Percentiles rank a stretch among this genome's conserved stretches.
These are phyloP conservation scores for Ormosia semicastrata DNA, from an alignment of 306 rosid species.

Conservation along the genomic window DNA sequence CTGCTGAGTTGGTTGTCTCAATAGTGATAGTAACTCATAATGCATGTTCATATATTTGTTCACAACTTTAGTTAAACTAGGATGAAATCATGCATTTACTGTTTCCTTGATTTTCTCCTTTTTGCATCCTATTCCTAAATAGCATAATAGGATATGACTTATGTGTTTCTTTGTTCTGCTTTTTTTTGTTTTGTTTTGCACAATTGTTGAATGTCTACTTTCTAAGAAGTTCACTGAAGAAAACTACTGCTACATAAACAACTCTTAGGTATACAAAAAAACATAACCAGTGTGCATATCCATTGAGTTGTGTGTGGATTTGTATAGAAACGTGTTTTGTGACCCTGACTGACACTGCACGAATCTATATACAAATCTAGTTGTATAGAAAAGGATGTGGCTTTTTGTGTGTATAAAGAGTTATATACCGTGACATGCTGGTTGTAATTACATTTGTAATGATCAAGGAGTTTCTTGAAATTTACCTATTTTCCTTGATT, in stretches of 20 bases:
- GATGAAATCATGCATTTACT: too few relatives aligned
- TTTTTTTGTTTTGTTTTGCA: too few relatives aligned
- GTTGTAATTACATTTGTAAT: neutral
- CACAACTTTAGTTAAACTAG: too few relatives aligned
- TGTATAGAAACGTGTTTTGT: too few relatives aligned
- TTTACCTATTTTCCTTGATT: constrained; percentile 1
- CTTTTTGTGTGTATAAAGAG: neutral
- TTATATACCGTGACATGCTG: neutral
- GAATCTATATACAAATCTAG: neutral
- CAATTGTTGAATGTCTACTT: neutral
- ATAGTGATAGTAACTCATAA: too few relatives aligned
- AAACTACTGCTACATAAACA: neutral
- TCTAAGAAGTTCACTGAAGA: neutral
- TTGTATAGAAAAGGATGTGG: neutral
- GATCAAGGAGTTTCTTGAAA: constrained; percentile 22
- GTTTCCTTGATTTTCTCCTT: too few relatives aligned
- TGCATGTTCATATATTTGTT: too few relatives aligned
- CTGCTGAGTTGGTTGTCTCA: too few relatives aligned
- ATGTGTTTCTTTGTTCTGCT: too few relatives aligned
- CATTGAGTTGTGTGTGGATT: too few relatives aligned
- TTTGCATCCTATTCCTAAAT: too few relatives aligned
- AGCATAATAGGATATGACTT: too few relatives aligned
- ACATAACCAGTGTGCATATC: neutral
- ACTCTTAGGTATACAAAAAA: neutral
- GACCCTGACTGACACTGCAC: neutral